Evolutionary conservation across 2,329 filamentous ascomycete species (phyloP).

Genomic region (Fusarium succisae): DNA sequence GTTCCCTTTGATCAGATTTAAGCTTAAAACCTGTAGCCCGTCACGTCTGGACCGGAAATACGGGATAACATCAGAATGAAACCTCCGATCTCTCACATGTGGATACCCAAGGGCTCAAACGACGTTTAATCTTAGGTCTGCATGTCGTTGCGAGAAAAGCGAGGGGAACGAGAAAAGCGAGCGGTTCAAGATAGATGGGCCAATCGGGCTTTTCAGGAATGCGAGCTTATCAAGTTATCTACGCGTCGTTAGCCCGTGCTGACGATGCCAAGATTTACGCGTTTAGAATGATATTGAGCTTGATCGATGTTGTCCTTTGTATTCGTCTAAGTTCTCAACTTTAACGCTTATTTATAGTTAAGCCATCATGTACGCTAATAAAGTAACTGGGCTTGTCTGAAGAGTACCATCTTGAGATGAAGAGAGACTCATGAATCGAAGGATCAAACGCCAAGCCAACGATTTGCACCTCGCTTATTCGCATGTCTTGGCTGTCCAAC

Average conservation of each 20-base stretch:
- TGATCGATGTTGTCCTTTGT: not conserved
- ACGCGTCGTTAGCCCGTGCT: not conserved
- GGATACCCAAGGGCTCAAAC: not conserved
- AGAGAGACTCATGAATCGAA: not conserved
- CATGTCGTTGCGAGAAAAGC: not conserved
- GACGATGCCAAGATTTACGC: not conserved
- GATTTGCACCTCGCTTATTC: slow-evolving; percentile 21
- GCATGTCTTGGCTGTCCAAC: slow-evolving; percentile 8
- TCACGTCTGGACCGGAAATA: not conserved
- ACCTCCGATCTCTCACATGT: not conserved
- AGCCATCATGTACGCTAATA: accelerated
- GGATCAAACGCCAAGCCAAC: slow-evolving; percentile 12
- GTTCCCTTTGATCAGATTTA: not conserved
- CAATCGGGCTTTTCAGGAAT: not conserved
- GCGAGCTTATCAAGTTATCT: not conserved
- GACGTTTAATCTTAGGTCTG: not conserved
- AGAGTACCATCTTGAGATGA: no score
- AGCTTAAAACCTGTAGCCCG: not conserved
- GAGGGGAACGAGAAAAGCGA: not conserved
- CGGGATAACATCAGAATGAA: not conserved
- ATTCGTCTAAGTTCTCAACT: accelerated
- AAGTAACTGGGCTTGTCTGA: accelerated
- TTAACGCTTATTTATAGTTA: not conserved
- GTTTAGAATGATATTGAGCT: not conserved
- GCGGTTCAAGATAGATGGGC: not conserved